These are phyloP conservation scores for Phyllosticta paracitricarpa DNA, from an alignment of 2,329 filamentous ascomycete species.

Conservation along the genomic window DNA sequence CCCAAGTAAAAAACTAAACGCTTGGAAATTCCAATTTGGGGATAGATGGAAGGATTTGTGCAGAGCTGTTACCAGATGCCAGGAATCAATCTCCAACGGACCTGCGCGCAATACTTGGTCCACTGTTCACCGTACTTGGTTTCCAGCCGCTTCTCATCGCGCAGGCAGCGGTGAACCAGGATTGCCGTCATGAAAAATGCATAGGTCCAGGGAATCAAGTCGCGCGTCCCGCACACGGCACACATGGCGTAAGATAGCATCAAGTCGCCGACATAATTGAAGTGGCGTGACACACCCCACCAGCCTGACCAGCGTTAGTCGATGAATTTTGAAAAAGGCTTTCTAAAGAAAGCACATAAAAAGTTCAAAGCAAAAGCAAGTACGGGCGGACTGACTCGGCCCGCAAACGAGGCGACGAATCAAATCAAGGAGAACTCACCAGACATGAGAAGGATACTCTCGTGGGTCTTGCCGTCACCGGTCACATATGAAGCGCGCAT, in stretches of 20 bases:
- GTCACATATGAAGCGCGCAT: slow-evolving; percentile 33
- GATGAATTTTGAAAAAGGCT: neutral
- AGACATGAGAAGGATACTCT: slow-evolving; percentile 30
- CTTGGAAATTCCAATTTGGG: neutral
- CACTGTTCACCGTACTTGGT: slow-evolving; percentile 38
- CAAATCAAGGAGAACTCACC: slow-evolving; percentile 11
- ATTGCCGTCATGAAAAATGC: slow-evolving; percentile 36
- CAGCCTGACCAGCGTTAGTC: slow-evolving; percentile 18
- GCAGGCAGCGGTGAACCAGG: slow-evolving; percentile 36
- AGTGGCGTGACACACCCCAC: slow-evolving; percentile 34
- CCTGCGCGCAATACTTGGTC: slow-evolving; percentile 34
- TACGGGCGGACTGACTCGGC: neutral
- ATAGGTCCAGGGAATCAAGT: slow-evolving; percentile 37
- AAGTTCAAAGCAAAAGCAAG: neutral
- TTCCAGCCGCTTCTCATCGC: slow-evolving; percentile 37
- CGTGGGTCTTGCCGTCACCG: slow-evolving; percentile 26
- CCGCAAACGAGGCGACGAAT: neutral
- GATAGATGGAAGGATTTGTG: neutral
- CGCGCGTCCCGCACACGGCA: slow-evolving; percentile 29
- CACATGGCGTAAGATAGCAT: slow-evolving; percentile 34
- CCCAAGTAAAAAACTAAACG: neutral
- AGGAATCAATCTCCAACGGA: slow-evolving; percentile 35
- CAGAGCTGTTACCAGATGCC: slow-evolving; percentile 20
- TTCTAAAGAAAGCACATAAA: neutral
- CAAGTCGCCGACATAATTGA: slow-evolving; percentile 34